Evolutionary conservation across 495 filamentous ascomycete species (phyloP), one percentile per base, ranked within the genome.

Genomic region (Aspergillus kassunensis): DNA sequence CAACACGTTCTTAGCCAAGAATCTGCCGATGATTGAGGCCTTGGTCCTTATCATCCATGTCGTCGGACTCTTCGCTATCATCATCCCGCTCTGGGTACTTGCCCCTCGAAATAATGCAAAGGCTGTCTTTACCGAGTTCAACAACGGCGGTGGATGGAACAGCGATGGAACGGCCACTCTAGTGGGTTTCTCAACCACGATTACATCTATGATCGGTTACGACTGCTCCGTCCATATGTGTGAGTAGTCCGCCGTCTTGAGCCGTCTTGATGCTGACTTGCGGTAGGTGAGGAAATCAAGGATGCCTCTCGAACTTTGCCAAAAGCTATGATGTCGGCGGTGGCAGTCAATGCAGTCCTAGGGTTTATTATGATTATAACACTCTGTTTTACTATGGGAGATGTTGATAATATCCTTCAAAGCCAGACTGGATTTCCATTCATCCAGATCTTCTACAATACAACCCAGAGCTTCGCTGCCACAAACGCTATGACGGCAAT

Each of bases 41-140:
- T 44, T 82, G 15, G 77, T 84, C 39, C 60, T 87, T 24, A 69
- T 84, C 12, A 68, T 86, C 13, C 84, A 88, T 65, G 61, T 85
- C 16, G 61, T 79, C 15, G 81, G 80, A 1, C 76, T 88, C 42
- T 81, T 88, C 53, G 80, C 73, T 10, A 74, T 86, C 33, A 62
- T 87, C 30, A 77, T 86, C 16, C 77, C 80, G 0, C 61, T 88
- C 13, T 75, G 75, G 64, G 73, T 79, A 33, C 71, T 84, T 40
- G 71, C 73, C 9, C 74, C 76, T 6, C 70, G 70, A 15, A 66
- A 70, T 18, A 68, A 66, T 23, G 69, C 72, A 1, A 63, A 68
- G 13, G 72, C 65, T 18, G 77, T 84, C 18, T 80, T 84, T 53
- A 73, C 75, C 5, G 66, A 72, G 1, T 80, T 81, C 56, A 61